A percentile compares a stretch with the other conserved stretches of the same genome.
Conservation (phyloP, 2,329 filamentous ascomycete genomes). For the Fragosphaeria purpurea region DNA sequence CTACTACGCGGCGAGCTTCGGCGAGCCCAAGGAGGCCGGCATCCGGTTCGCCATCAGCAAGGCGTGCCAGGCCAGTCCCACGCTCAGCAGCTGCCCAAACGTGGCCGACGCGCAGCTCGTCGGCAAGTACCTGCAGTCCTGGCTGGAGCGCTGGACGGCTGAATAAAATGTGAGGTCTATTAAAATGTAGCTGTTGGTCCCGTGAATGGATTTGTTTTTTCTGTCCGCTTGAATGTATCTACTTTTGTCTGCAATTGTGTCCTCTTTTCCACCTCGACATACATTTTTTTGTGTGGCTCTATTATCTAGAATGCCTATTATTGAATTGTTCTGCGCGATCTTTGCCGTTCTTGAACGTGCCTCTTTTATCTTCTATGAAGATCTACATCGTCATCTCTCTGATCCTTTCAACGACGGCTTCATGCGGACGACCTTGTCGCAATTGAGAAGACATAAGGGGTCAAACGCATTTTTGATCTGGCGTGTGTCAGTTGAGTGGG, state of each 20-base stretch:
- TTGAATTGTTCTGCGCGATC: no score
- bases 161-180: no score
- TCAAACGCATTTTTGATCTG: slow-evolving; percentile 73
- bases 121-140: slow-evolving; percentile 9
- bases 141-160: slow-evolving; percentile 8
- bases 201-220: no score
- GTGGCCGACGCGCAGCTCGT: slow-evolving; percentile 5
- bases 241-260: no score
- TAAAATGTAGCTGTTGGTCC: no score
- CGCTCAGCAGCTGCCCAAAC: slow-evolving; percentile 6
- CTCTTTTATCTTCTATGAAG: not conserved
- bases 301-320: no score
- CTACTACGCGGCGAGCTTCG: slow-evolving; percentile 7
- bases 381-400: not conserved
- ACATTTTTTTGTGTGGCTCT: no score
- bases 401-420: slow-evolving; percentile 36
- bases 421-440: slow-evolving; percentile 56
- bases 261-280: no score
- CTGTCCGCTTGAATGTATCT: no score
- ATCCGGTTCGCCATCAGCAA: slow-evolving; percentile 8
- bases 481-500: not conserved
- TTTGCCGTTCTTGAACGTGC: not conserved
- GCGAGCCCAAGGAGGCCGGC: not conserved
- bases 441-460: slow-evolving; percentile 58
- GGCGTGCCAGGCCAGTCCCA: slow-evolving; percentile 7